Percentiles rank a stretch among this genome's conserved stretches.
Evolutionary conservation across 495 filamentous ascomycete genomes (phyloP).

Genomic region (Penicillium canescens): DNA sequence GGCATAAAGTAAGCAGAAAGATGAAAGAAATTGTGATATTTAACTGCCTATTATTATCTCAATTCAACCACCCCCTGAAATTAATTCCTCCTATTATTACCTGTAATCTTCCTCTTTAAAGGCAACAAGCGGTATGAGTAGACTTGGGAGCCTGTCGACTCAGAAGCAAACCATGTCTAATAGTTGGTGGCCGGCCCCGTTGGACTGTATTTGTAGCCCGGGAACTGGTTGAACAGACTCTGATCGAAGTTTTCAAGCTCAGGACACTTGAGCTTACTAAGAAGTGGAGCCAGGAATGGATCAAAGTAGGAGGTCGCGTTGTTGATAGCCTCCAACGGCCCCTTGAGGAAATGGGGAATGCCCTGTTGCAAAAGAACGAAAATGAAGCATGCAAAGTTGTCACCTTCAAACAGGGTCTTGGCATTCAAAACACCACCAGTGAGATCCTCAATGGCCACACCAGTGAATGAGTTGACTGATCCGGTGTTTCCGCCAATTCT

Average conservation of each 20-base stretch:
- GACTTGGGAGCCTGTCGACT: too few relatives aligned
- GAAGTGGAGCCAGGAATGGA: not conserved
- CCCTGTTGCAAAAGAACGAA: conserved; percentile 18
- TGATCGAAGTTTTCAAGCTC: conserved; percentile 8
- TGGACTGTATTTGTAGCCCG: conserved; percentile 9
- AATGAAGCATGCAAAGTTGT: conserved; percentile 42
- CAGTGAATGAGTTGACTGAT: conserved; percentile 50
- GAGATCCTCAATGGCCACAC: conserved; percentile 40
- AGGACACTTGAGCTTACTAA: conserved; percentile 1
- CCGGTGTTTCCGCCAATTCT: conserved; percentile 54
- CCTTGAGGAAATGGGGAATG: conserved; percentile 8
- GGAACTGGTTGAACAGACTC: conserved; percentile 10
- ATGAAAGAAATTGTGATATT: too few relatives aligned
- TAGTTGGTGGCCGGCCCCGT: conserved; percentile 7
- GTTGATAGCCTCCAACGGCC: conserved; percentile 4
- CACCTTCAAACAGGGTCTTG: conserved; percentile 32
- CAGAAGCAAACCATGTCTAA: not conserved
- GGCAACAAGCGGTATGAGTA: too few relatives aligned
- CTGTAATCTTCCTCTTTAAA: too few relatives aligned
- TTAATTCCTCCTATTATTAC: too few relatives aligned
- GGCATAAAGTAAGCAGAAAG: too few relatives aligned
- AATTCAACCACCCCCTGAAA: too few relatives aligned
- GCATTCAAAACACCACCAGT: conserved; percentile 44
- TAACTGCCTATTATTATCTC: too few relatives aligned
- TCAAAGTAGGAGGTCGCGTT: conserved; percentile 8